phyloP scores from a whole-genome alignment of 1,139 yeast species.

The Candida albicans region DNA sequence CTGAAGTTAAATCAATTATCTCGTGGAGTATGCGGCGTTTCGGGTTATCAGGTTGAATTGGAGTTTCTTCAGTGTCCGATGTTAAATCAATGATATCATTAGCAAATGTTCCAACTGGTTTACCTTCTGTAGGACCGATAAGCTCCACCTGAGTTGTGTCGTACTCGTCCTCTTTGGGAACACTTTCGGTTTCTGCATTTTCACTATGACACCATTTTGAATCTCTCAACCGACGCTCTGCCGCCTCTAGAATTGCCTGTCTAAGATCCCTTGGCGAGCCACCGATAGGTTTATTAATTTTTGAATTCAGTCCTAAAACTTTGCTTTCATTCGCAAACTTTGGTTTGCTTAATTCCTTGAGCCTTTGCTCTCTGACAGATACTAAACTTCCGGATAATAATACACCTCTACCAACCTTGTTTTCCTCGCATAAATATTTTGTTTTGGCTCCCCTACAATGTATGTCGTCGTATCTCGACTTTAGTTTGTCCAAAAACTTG shows the following conservation, averaged over 20 bases:
- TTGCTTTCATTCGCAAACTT: conserved; percentile 42
- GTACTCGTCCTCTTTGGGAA: conserved; percentile 37
- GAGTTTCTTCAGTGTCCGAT: neutral
- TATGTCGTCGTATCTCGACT: conserved; percentile 55
- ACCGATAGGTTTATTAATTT: conserved; percentile 10
- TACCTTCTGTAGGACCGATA: conserved; percentile 1
- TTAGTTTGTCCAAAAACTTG: conserved; percentile 59
- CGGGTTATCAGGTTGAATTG: too few species aligned
- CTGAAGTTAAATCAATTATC: conserved; percentile 23
- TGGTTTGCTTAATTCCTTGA: conserved; percentile 36
- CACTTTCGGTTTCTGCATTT: conserved; percentile 21
- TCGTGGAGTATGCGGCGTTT: conserved; percentile 11
- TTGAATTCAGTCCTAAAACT: conserved; percentile 28
- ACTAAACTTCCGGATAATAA: conserved; percentile 19
- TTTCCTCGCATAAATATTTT: conserved; percentile 50
- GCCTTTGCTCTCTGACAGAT: conserved; percentile 37
- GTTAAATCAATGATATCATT: conserved; percentile 2
- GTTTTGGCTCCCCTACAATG: conserved; percentile 31
- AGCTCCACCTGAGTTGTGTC: conserved; percentile 24
- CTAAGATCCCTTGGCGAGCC: conserved; percentile 29
- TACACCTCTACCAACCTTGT: conserved; percentile 44
- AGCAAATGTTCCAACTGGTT: neutral
- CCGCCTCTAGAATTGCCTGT: conserved; percentile 62
- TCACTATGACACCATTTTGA: conserved; percentile 51
- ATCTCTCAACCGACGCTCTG: conserved; percentile 61